These are phyloP conservation scores for Dipteronia sinensis DNA, from an alignment of 345 rosid genomes.

Conservation along the genomic window DNA sequence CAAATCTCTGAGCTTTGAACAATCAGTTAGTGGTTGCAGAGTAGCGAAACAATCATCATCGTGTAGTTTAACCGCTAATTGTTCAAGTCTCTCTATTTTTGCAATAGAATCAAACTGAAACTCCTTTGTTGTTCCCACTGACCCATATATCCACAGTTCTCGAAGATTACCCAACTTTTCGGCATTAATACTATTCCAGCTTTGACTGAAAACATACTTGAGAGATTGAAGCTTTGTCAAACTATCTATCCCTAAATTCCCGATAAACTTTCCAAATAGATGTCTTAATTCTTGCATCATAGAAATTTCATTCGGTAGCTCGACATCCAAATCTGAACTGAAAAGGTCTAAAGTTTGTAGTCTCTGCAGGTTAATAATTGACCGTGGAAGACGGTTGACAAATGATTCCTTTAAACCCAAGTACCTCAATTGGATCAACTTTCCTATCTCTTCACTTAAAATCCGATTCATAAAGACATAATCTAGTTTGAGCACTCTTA, in stretches of 20 bases:
- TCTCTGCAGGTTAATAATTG: slow-evolving; percentile 11
- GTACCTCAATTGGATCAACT: slow-evolving; percentile 29
- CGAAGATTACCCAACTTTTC: too few relatives aligned
- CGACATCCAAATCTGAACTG: accelerated
- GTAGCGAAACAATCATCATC: background rate
- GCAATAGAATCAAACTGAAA: background rate
- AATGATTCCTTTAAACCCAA: slow-evolving; percentile 25
- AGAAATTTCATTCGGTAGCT: too few relatives aligned
- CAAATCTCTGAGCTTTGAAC: background rate
- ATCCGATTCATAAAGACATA: background rate
- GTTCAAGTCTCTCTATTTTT: background rate
- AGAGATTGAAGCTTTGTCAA: too few relatives aligned
- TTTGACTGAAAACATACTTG: too few relatives aligned
- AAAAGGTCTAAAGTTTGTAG: too few relatives aligned
- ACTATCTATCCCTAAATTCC: too few relatives aligned
- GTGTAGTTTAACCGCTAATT: background rate
- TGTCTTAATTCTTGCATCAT: too few relatives aligned
- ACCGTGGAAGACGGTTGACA: slow-evolving; percentile 12
- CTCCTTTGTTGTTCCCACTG: background rate
- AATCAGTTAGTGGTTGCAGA: background rate
- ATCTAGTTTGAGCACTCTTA: slow-evolving; percentile 28
- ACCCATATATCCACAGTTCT: too few relatives aligned
- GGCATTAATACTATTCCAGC: too few relatives aligned
- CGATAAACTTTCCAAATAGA: too few relatives aligned
- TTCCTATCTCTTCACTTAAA: slow-evolving; percentile 18